Conservation (phyloP, 2,329 filamentous ascomycete species). For the Cladosporium oxysporum region DNA sequence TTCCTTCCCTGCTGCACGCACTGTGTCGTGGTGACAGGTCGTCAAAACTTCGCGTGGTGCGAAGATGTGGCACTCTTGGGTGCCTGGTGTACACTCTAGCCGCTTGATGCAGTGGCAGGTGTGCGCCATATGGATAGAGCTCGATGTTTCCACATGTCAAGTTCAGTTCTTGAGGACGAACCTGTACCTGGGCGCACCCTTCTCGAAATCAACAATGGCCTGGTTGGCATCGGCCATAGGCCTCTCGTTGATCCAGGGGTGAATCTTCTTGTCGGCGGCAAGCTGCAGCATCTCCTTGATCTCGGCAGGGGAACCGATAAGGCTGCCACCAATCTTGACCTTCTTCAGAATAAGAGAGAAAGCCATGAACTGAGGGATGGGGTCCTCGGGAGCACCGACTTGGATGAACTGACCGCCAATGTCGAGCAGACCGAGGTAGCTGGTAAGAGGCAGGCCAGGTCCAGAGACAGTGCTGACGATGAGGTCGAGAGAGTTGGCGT, state of each 20-base stretch:
- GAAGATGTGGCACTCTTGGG: background rate
- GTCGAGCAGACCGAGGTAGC: constrained; percentile 62
- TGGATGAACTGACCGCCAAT: constrained; percentile 63
- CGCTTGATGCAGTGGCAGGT: background rate
- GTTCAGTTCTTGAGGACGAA: constrained; percentile 40
- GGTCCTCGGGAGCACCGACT: constrained; percentile 64
- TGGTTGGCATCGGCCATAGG: constrained; percentile 61
- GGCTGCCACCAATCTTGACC: constrained; percentile 45
- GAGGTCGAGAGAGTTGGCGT: constrained; percentile 55
- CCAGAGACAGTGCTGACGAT: constrained; percentile 60
- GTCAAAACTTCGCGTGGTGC: background rate
- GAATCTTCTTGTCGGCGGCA: constrained; percentile 58
- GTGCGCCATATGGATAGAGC: background rate
- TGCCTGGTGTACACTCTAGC: background rate
- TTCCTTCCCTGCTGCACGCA: background rate
- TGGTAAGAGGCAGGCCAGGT: constrained; percentile 61
- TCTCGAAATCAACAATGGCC: constrained; percentile 58
- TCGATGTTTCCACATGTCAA: background rate
- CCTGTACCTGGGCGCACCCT: constrained; percentile 54
- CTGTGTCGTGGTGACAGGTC: background rate
- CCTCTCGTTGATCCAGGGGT: constrained; percentile 63
- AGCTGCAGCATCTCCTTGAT: constrained; percentile 63
- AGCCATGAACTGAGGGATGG: constrained; percentile 54
- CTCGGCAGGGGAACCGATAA: constrained; percentile 56
- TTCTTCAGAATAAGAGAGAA: constrained; percentile 60